These are phyloP conservation scores for Glycine tomentella DNA, from an alignment of 306 rosid species.

Conservation along the genomic window DNA sequence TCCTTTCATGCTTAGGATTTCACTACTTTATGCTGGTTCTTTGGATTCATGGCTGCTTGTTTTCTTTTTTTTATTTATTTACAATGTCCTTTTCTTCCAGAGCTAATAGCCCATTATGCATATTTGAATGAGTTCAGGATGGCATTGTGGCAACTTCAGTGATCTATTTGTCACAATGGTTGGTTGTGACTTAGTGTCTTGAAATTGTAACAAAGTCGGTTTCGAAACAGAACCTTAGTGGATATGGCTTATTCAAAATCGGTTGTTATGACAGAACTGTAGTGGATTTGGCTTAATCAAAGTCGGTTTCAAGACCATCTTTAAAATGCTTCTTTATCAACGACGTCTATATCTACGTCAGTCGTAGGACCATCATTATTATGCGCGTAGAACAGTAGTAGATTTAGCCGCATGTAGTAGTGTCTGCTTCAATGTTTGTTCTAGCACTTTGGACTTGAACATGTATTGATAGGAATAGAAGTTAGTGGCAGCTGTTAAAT, in stretches of 20 bases:
- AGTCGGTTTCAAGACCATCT: too few relatives aligned
- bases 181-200: conserved; percentile 31
- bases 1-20: conserved; percentile 35
- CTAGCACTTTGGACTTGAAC: conserved; percentile 83
- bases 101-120: conserved; percentile 22
- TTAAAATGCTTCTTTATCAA: too few relatives aligned
- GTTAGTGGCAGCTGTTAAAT: too few relatives aligned
- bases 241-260: too few relatives aligned
- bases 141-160: conserved; percentile 23
- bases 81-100: conserved; percentile 6
- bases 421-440: conserved; percentile 75
- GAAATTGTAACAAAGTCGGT: conserved; percentile 5
- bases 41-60: not conserved
- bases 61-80: not conserved
- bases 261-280: too few relatives aligned
- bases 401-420: too few relatives aligned
- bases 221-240: too few relatives aligned
- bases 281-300: too few relatives aligned
- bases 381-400: too few relatives aligned
- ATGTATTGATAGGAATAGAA: too few relatives aligned
- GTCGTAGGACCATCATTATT: too few relatives aligned
- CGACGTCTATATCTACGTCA: too few relatives aligned
- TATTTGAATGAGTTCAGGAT: conserved; percentile 35
- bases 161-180: conserved; percentile 32
- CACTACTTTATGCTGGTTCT: conserved; percentile 11